Percentiles rank a stretch among this genome's conserved stretches.
These are phyloP conservation scores for Chamaenerion angustifolium DNA, from an alignment of 345 rosid species.

Conservation along the genomic window DNA sequence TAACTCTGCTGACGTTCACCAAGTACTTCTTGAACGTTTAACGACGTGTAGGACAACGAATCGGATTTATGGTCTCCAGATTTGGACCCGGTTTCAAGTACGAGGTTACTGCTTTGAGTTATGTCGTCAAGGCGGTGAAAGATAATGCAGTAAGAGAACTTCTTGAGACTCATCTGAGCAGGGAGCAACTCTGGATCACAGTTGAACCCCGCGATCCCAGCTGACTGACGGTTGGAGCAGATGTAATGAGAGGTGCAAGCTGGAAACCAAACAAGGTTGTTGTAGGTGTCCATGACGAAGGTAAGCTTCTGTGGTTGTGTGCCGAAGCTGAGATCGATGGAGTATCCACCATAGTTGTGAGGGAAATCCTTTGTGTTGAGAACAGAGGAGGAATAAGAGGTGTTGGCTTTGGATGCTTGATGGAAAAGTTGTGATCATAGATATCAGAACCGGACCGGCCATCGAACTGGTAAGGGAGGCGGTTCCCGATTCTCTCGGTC, in stretches of 20 bases:
- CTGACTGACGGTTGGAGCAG: constrained; percentile 66
- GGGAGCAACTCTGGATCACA: constrained; percentile 60
- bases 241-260: constrained; percentile 59
- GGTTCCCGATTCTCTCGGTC: too few relatives aligned
- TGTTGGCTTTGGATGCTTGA: constrained; percentile 22
- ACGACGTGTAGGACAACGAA: constrained; percentile 57
- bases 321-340: constrained; percentile 64
- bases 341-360: constrained; percentile 70
- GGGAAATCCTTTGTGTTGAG: constrained; percentile 36
- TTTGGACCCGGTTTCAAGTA: constrained; percentile 39
- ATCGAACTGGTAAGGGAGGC: too few relatives aligned
- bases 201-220: constrained; percentile 87
- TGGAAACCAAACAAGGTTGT: constrained; percentile 87
- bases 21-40: constrained; percentile 46
- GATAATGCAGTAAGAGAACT: constrained; percentile 67
- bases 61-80: constrained; percentile 21
- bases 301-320: constrained; percentile 57
- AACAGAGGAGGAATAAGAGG: constrained; percentile 10
- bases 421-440: too few relatives aligned
- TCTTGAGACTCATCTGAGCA: constrained; percentile 44
- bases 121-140: constrained; percentile 59
- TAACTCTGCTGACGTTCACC: constrained; percentile 35
- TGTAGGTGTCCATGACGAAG: constrained; percentile 70
- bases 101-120: constrained; percentile 32
- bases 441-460: too few relatives aligned